Evolutionary conservation across 192 early-diverging fungal species (phyloP).

Genomic region (Rhizophagus prolifer): DNA sequence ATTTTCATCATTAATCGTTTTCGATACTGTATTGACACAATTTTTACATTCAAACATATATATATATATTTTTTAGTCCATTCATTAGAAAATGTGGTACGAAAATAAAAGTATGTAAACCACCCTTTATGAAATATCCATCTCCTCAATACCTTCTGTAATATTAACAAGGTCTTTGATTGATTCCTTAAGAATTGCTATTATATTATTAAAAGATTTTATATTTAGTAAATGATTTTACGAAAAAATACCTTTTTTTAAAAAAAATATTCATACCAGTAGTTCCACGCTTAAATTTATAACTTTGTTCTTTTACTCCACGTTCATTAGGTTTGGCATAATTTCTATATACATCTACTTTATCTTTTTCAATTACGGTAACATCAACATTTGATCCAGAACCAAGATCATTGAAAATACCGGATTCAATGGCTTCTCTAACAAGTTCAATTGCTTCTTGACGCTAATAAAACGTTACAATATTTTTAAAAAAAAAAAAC

Average conservation of each 20-base stretch:
- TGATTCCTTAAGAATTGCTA: constrained; percentile 28
- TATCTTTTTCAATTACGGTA: constrained; percentile 84
- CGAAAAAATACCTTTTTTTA: too few relatives aligned
- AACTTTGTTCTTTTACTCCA: constrained; percentile 80
- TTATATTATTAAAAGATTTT: neutral
- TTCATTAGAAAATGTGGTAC: too few relatives aligned
- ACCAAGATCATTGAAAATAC: constrained; percentile 99
- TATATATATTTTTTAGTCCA: too few relatives aligned
- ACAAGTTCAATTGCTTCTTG: constrained; percentile 90
- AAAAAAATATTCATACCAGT: constrained; percentile 7
- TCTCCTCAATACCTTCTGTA: constrained; percentile 25
- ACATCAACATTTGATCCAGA: constrained; percentile 98
- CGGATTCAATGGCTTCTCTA: constrained; percentile 90
- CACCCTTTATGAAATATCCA: constrained; percentile 27
- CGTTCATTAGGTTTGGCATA: constrained; percentile 89
- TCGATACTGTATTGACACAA: too few relatives aligned
- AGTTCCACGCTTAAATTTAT: constrained; percentile 51
- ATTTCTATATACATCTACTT: constrained; percentile 82
- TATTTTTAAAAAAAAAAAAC: neutral
- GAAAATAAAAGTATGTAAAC: too few relatives aligned
- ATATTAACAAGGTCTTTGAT: neutral
- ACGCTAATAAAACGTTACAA: constrained; percentile 49
- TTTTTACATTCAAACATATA: too few relatives aligned
- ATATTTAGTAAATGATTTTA: neutral
- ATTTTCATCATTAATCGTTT: too few relatives aligned